Evolutionary conservation across 1,139 yeast species (phyloP), one percentile per base, ranked within the genome.

Genomic region (Magnusiomyces suaveolens): DNA sequence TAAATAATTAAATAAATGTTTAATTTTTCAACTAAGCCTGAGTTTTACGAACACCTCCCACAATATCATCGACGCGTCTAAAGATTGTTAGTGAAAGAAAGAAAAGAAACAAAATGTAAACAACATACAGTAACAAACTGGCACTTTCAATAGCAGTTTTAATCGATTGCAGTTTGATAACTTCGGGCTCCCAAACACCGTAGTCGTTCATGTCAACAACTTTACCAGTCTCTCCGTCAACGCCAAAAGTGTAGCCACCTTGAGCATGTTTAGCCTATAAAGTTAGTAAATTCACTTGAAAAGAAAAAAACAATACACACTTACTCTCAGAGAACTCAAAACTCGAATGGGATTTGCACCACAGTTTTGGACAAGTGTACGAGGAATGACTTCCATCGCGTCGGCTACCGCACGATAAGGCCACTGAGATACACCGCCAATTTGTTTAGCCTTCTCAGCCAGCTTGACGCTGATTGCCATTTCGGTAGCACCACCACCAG

Each of bases 401-500:
- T 92, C 97, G 23, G 97, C 96, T 56, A 92, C 97, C 3, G 98
- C 97, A 72, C 88, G 95, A 74, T 92, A 94, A 53, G 98, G 98
- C 95, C 96, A 90, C 73, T 94, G 98, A 56, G 88, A 90, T 56
- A 92, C 85, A 56, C 98, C 98, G 70, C 89, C 97, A 62, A 94
- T 82, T 53, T 82, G 78, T 73, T 90, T 90, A 51, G 97, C 97
- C 74, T 82, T 84, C 69, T 92, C 97, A 14, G 96, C 80, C 59
- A 92, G 78, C 62, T 79, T 82, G 33, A 92, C 97, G 61, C 94
- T 79, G 52, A 94, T 90, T 1, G 98, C 98, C 97, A 94, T 92
- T 73, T 92, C 99, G 25, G 97, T 92, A 52, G 99, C 98, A 66
- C 99, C 98, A 57, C 98, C 99, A 63, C 99, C 99, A 52, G 99